Evolutionary conservation across 1,284 basidiomycete genomes (phyloP).

Genomic region (Sphaerobolus stellatus): DNA sequence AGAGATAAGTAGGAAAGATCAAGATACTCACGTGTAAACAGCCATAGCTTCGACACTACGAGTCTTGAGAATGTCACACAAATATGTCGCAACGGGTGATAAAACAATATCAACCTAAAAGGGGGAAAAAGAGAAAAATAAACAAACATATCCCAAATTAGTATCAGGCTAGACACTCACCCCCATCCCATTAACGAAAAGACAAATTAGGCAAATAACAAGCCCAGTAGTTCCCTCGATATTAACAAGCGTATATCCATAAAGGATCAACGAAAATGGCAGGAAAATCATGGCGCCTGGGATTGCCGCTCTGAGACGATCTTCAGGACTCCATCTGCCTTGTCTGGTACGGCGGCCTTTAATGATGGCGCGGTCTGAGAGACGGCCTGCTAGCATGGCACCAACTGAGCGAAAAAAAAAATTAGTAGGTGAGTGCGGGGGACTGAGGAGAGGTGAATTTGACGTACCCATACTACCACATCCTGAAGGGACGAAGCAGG

Average conservation of each 20-base stretch:
- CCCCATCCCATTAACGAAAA: slow-evolving; percentile 52
- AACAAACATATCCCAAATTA: not conserved
- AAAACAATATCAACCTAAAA: slow-evolving; percentile 33
- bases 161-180: slow-evolving; percentile 33
- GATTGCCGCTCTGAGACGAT: slow-evolving; percentile 52
- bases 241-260: slow-evolving; percentile 36
- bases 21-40: slow-evolving; percentile 33
- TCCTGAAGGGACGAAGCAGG: slow-evolving; percentile 59
- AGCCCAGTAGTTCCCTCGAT: slow-evolving; percentile 42
- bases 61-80: slow-evolving; percentile 39
- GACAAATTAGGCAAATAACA: slow-evolving; percentile 38
- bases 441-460: not conserved
- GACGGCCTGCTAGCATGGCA: slow-evolving; percentile 48
- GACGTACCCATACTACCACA: slow-evolving; percentile 57
- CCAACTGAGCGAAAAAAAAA: slow-evolving; percentile 49
- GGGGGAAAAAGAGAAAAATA: not conserved
- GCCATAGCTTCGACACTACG: slow-evolving; percentile 40
- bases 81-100: slow-evolving; percentile 36
- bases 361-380: slow-evolving; percentile 51
- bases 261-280: slow-evolving; percentile 39
- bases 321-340: slow-evolving; percentile 56
- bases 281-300: slow-evolving; percentile 46
- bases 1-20: not conserved
- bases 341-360: slow-evolving; percentile 48
- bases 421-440: not conserved